Base-by-base conservation (phyloP, 441 rosid species). In the Pelargonium australe region DNA sequence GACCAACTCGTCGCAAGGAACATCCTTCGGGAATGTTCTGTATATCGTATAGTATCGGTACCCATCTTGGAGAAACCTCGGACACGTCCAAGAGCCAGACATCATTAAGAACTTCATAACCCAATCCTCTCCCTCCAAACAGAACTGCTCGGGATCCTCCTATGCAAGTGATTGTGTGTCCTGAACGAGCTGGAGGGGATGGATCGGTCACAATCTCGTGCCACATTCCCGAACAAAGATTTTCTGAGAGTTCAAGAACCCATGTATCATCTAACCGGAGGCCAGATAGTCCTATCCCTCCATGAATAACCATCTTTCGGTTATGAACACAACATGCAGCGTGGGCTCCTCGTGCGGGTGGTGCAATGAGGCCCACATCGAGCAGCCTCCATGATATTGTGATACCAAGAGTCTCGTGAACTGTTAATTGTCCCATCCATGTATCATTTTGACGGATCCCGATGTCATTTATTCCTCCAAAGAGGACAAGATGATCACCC, bases 91-190 rank as follows among this genome's bases (percentile, higher is more conserved):
- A 75, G 20, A 86, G 80, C 97, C 97, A 92, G 28, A 87, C 79
- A 71, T 89, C 98, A 72, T 85, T 75, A 64, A 88, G 92, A 68
- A 86, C 97, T 66, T 87, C 97, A 49, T 89, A 91, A 2, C 89
- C 97, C 66, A 78, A 70, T 9, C 97, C 99, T 82, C 99, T 84
- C 31, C 99, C 99, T 66, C 99, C 99, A 62, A 94, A 94, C 5
- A 94, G 77, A 73, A 94, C 82, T 34, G 81, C 70, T 64, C 68
- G 82, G 68, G 78, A 76, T 69, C 79, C 87, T 17, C 89, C 85
- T 10, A 80, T 81, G 73, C 81, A 82, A 7, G 99, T 91, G 75
- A 94, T 77, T 17, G 99, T 72, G 73, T 91, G 99, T 55, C 99
- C 97, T 17, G 97, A 91, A 61, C 99, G 88, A n/a, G 97, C 83